Evolutionary conservation across 345 rosid species (phyloP).

Genomic region (Ailanthus altissimus): DNA sequence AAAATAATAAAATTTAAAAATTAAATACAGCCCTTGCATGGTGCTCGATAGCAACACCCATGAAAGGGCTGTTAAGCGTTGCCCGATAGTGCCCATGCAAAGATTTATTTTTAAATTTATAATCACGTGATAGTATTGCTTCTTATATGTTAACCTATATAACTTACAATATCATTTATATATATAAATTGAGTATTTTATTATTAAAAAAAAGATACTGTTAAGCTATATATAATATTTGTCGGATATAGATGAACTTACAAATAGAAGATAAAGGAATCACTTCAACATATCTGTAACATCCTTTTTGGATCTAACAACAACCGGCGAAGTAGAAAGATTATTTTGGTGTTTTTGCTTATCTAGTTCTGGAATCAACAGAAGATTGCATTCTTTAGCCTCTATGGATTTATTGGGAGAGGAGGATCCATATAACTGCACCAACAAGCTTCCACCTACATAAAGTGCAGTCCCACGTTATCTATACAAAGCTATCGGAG

Average conservation of each 20-base stretch:
- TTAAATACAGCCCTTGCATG: no score
- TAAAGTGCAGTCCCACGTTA: no score
- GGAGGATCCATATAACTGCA: slow-evolving; percentile 27
- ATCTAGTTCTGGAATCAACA: slow-evolving; percentile 2
- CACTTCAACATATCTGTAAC: slow-evolving; percentile 21
- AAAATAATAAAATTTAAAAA: no score
- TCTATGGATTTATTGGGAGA: slow-evolving; percentile 1
- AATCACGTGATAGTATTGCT: no score
- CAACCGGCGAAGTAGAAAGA: slow-evolving; percentile 25
- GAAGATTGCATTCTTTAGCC: not conserved
- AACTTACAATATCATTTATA: no score
- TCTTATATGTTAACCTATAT: no score
- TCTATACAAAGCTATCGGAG: not conserved
- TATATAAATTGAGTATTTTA: no score
- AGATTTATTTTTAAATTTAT: no score
- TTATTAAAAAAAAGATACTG: not conserved
- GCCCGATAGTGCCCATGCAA: no score
- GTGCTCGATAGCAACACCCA: no score
- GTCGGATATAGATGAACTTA: not conserved
- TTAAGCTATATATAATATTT: not conserved
- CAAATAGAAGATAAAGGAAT: not conserved
- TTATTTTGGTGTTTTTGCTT: slow-evolving; percentile 24
- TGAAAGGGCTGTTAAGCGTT: no score
- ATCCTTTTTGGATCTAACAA: slow-evolving; percentile 25
- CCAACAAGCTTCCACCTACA: slow-evolving; percentile 36